Percentiles rank a stretch among this genome's conserved stretches.
phyloP scores from a whole-genome alignment of 768 basidiomycete species.

The Lactarius evosmus region DNA sequence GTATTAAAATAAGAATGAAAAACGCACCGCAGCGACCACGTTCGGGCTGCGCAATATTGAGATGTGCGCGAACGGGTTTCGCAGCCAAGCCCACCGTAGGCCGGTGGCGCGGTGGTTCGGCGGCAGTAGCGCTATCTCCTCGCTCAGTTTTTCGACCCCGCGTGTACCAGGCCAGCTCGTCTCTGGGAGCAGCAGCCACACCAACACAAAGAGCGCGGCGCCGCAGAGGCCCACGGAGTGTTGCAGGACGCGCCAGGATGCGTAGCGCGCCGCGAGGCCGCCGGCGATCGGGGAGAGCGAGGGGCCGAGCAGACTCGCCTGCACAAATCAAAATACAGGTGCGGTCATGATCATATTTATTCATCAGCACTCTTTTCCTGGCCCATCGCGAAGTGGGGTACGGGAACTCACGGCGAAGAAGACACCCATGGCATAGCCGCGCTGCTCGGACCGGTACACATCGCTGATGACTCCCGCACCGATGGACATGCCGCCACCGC shows the following conservation, averaged over 20 bases:
- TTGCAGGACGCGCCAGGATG: constrained; percentile 67
- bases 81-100: constrained; percentile 41
- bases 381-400: no score
- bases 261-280: constrained; percentile 55
- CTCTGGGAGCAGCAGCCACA: constrained; percentile 56
- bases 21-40: constrained; percentile 50
- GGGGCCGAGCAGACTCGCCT: constrained; percentile 57
- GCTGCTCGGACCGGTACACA: constrained; percentile 61
- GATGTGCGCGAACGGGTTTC: constrained; percentile 55
- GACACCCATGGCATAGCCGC: constrained; percentile 57
- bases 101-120: not conserved
- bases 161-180: constrained; percentile 59
- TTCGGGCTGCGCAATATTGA: constrained; percentile 57
- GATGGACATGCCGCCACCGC: constrained; percentile 51
- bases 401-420: constrained; percentile 52
- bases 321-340: not conserved
- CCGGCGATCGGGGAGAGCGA: constrained; percentile 59
- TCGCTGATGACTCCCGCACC: constrained; percentile 63
- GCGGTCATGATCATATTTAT: no score
- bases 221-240: constrained; percentile 42
- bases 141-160: constrained; percentile 47
- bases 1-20: no score
- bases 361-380: no score
- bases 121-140: not conserved
- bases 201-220: constrained; percentile 38